These are phyloP conservation scores for Myxozyma neglecta DNA, from an alignment of 805 yeast species.

Conservation along the genomic window DNA sequence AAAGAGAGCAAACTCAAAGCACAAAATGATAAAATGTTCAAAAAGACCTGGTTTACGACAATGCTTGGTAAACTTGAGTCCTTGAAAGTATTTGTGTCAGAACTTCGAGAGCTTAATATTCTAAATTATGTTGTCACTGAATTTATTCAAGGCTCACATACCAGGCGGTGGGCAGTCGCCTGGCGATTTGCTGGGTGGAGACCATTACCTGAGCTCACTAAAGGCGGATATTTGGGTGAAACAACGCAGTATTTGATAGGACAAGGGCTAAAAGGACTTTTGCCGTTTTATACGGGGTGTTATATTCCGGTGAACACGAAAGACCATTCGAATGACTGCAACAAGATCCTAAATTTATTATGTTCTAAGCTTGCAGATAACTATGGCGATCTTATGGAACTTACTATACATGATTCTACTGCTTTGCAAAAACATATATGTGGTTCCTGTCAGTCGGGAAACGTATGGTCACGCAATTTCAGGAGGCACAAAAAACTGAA, in stretches of 20 bases:
- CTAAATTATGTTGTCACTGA: conserved; percentile 29
- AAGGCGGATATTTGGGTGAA: neutral
- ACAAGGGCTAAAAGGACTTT: neutral
- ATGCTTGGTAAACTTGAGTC: conserved; percentile 40
- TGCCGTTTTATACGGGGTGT: neutral
- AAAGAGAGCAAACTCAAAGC: conserved; percentile 36
- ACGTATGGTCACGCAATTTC: conserved; percentile 29
- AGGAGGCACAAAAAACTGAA: conserved; percentile 18
- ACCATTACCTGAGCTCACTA: conserved; percentile 10
- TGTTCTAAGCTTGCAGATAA: neutral
- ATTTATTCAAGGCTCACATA: conserved; percentile 24
- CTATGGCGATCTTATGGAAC: neutral
- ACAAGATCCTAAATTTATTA: neutral
- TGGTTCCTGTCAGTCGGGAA: conserved; percentile 14
- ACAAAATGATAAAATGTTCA: neutral
- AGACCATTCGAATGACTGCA: neutral
- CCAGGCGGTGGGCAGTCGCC: conserved; percentile 33
- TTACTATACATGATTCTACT: neutral
- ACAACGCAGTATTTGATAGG: neutral
- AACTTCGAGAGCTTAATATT: conserved; percentile 10
- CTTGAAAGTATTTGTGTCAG: conserved; percentile 9
- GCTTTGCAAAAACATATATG: neutral
- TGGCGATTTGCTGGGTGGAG: conserved; percentile 22
- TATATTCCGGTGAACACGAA: neutral
- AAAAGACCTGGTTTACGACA: conserved; percentile 45